Conservation (phyloP, 202 grass and related monocot genomes). For the Sporobolus alterniflorus region DNA sequence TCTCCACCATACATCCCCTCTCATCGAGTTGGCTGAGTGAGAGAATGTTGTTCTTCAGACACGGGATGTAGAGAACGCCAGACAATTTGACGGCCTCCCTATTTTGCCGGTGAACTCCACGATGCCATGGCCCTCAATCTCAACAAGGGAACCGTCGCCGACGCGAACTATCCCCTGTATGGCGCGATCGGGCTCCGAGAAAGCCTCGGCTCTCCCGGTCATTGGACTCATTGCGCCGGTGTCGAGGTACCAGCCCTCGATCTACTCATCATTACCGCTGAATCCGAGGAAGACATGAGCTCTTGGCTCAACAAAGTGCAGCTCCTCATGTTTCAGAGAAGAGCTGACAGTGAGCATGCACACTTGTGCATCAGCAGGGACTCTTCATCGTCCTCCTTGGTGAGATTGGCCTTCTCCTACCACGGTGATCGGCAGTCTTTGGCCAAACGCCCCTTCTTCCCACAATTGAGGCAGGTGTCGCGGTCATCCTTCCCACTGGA, state of each 20-base stretch:
- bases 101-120: background rate
- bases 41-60: background rate
- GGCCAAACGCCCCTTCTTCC: too few relatives aligned
- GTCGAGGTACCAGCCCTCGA: background rate
- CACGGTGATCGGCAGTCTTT: background rate
- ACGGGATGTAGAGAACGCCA: background rate
- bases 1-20: background rate
- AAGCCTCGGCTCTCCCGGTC: background rate
- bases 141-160: background rate
- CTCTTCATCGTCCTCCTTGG: background rate
- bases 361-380: background rate
- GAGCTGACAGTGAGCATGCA: too few relatives aligned
- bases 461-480: too few relatives aligned
- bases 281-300: background rate
- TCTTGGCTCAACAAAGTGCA: background rate
- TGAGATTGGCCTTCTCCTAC: too few relatives aligned
- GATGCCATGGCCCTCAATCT: background rate
- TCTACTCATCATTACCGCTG: background rate
- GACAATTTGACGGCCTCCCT: background rate
- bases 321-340: too few relatives aligned
- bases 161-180: background rate
- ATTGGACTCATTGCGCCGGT: background rate
- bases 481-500: background rate
- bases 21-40: background rate
- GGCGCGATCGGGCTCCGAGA: background rate